phyloP scores from a whole-genome alignment of 208 protist genomes.

The Wallacemonas sp. region DNA sequence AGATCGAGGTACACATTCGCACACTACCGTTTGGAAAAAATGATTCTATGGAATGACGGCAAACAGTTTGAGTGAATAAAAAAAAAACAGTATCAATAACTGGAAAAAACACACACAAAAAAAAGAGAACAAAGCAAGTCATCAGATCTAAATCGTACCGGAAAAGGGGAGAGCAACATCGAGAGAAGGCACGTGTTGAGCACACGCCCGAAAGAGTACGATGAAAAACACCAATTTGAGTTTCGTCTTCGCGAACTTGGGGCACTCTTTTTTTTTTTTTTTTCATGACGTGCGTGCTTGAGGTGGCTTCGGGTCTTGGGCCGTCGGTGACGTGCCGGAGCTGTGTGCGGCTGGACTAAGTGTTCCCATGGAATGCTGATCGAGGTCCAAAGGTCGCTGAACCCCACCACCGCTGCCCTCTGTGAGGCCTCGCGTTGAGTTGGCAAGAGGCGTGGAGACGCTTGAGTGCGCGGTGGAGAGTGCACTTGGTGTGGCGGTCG shows the following conservation, averaged over 20 bases:
- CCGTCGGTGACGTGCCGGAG: background rate
- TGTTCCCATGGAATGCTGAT: background rate
- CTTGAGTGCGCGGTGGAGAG: slow-evolving; percentile 7
- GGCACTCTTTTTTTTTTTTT: background rate
- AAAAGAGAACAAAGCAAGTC: slow-evolving; percentile 15
- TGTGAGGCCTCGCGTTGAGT: background rate
- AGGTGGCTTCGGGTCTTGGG: background rate
- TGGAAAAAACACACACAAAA: background rate
- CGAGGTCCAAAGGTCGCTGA: slow-evolving; percentile 1
- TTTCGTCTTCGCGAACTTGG: no score
- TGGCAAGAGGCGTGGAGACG: background rate
- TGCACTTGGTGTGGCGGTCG: slow-evolving; percentile 7
- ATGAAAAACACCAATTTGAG: no score
- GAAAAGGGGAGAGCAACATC: background rate
- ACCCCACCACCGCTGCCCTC: background rate
- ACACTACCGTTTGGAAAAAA: background rate
- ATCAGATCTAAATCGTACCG: background rate
- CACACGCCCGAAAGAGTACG: no score
- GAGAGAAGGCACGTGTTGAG: no score
- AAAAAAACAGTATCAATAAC: no score
- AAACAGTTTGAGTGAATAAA: no score
- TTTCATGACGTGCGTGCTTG: slow-evolving; percentile 1
- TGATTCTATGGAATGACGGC: no score
- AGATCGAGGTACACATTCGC: background rate
- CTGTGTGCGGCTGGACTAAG: slow-evolving; percentile 1